These are phyloP conservation scores for Clavispora carvajalis DNA, from an alignment of 805 yeast species.

Conservation along the genomic window DNA sequence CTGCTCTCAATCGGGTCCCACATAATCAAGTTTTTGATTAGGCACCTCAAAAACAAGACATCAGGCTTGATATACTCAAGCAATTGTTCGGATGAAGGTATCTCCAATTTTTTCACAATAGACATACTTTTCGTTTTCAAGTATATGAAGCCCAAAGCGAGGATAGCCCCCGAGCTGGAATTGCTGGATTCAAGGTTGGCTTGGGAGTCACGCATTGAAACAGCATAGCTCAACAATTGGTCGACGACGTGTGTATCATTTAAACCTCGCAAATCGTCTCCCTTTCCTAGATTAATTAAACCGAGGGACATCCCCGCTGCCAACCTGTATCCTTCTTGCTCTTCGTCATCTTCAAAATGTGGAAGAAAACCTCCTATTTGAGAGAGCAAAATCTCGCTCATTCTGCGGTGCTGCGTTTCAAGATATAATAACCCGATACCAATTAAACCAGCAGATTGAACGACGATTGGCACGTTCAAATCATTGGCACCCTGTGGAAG, in stretches of 20 bases:
- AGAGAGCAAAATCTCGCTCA: slow-evolving; percentile 72
- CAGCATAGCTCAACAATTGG: slow-evolving; percentile 51
- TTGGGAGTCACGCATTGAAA: slow-evolving; percentile 58
- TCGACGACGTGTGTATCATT: slow-evolving; percentile 64
- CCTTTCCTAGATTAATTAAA: slow-evolving; percentile 73
- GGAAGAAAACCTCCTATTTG: slow-evolving; percentile 57
- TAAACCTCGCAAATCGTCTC: slow-evolving; percentile 52
- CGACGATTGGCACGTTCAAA: slow-evolving; percentile 72
- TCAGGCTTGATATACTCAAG: slow-evolving; percentile 79
- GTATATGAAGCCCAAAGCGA: slow-evolving; percentile 72
- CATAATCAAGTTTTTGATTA: slow-evolving; percentile 60
- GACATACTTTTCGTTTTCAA: slow-evolving; percentile 56
- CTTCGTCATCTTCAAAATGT: slow-evolving; percentile 50
- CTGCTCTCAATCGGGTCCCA: slow-evolving; percentile 60
- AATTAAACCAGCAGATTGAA: slow-evolving; percentile 86
- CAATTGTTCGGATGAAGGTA: slow-evolving; percentile 56
- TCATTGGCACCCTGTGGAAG: slow-evolving; percentile 89
- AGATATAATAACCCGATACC: slow-evolving; percentile 85
- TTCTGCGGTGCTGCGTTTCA: slow-evolving; percentile 74
- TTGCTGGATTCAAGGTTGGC: slow-evolving; percentile 54
- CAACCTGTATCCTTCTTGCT: slow-evolving; percentile 75
- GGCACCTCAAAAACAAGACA: slow-evolving; percentile 56
- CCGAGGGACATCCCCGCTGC: slow-evolving; percentile 92
- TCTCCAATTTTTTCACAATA: slow-evolving; percentile 55
- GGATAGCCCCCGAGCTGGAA: slow-evolving; percentile 66